These are phyloP conservation scores for Wickerhamomyces silvicola DNA, from an alignment of 805 yeast species.

Conservation along the genomic window DNA sequence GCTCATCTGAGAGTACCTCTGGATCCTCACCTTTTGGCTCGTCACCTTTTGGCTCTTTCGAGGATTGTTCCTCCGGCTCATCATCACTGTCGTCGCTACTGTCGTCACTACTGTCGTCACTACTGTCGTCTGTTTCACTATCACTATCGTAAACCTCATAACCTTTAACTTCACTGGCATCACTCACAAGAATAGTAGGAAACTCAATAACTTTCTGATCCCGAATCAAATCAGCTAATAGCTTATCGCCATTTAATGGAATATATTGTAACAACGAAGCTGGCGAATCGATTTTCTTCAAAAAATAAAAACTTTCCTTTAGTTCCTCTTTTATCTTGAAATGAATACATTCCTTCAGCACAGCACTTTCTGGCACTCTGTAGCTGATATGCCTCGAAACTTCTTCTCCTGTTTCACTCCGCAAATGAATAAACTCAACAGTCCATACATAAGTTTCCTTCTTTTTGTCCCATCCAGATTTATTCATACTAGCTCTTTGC, in stretches of 20 bases:
- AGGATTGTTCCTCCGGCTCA: slow-evolving; percentile 14
- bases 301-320: slow-evolving; percentile 21
- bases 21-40: no score
- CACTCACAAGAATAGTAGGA: slow-evolving; percentile 57
- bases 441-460: slow-evolving; percentile 69
- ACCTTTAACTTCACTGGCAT: slow-evolving; percentile 21
- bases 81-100: slow-evolving; percentile 19
- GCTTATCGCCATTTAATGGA: slow-evolving; percentile 26
- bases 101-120: slow-evolving; percentile 14
- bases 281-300: slow-evolving; percentile 23
- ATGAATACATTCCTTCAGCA: slow-evolving; percentile 25
- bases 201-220: slow-evolving; percentile 66
- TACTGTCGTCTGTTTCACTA: slow-evolving; percentile 8
- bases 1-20: no score
- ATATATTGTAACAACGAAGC: slow-evolving; percentile 33
- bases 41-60: slow-evolving; percentile 3
- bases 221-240: slow-evolving; percentile 43
- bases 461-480: slow-evolving; percentile 63
- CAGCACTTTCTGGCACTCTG: slow-evolving; percentile 28
- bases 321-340: slow-evolving; percentile 15
- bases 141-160: slow-evolving; percentile 15
- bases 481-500: slow-evolving; percentile 58
- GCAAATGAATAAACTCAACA: slow-evolving; percentile 58
- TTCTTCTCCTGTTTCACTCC: slow-evolving; percentile 22
- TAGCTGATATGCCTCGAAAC: slow-evolving; percentile 30